Percentiles rank a stretch among this genome's conserved stretches.
Conservation (phyloP, 2,329 filamentous ascomycete genomes). For the Talaromyces sp. region DNA sequence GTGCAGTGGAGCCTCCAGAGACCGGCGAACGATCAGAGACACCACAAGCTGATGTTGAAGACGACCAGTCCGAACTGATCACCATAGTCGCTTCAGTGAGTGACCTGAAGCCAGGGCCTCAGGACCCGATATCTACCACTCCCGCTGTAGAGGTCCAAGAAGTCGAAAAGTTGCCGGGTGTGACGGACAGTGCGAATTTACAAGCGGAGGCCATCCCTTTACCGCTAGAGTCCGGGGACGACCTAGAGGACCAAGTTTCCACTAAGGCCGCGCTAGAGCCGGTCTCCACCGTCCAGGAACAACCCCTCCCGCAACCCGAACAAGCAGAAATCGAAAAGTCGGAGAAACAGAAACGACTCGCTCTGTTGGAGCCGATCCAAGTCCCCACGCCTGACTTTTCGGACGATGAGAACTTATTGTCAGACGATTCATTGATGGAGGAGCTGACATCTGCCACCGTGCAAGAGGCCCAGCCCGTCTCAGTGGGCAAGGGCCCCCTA, state of each 20-base stretch:
- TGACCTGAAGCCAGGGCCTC: not conserved
- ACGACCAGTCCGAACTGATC: slow-evolving; percentile 1
- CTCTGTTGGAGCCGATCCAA: slow-evolving; percentile 53
- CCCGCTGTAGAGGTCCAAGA: not conserved
- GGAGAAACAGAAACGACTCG: slow-evolving; percentile 34
- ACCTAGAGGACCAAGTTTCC: slow-evolving; percentile 8
- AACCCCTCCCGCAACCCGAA: slow-evolving; percentile 24
- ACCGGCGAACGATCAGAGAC: not conserved
- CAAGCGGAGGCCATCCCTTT: slow-evolving; percentile 10
- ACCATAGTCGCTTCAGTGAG: slow-evolving; percentile 4
- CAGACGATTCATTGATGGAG: slow-evolving; percentile 76
- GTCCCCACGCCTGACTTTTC: slow-evolving; percentile 38
- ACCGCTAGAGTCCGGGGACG: slow-evolving; percentile 11
- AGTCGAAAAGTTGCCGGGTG: not conserved
- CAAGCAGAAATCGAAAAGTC: slow-evolving; percentile 22
- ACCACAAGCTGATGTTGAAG: not conserved
- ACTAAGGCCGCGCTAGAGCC: slow-evolving; percentile 14
- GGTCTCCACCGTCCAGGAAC: slow-evolving; percentile 14
- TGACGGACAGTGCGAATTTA: not conserved
- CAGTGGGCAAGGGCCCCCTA: slow-evolving; percentile 78
- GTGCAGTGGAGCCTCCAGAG: not conserved
- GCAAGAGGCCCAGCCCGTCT: slow-evolving; percentile 76
- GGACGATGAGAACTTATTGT: slow-evolving; percentile 42
- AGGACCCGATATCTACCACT: not conserved
- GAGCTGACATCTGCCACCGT: slow-evolving; percentile 78